Base-by-base conservation (phyloP, 352 stramenopile genomes). In the Pythium pyrilobum region DNA sequence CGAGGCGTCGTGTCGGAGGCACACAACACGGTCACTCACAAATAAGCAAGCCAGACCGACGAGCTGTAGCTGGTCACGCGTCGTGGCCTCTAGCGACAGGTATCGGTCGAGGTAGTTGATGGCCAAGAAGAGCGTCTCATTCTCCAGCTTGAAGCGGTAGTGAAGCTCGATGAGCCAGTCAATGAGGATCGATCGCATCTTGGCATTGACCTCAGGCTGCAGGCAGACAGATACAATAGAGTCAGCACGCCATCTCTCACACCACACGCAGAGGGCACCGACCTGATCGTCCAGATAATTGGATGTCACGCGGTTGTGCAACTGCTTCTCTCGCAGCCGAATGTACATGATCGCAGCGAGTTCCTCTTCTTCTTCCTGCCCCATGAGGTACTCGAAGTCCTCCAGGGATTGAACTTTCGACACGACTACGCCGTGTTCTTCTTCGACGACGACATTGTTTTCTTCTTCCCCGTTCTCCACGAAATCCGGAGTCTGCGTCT, bases 21-120 rank as follows among this genome's bases (percentile, higher is more conserved):
- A 32, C 10, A 31, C 13, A 18, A 15, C 3, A 4, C 3, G n/a
- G 27, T 13, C 12, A 56, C 66, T 33, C 49, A 89, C 71, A 56
- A 99, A 81, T 52, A 99, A 86, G 37, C 88, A 83, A 4, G 95
- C 95, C 33, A 99, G 85, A 25, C 97, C 95, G 45, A 99, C 92
- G 34, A 99, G 90, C 74, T 99, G 97, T 47, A 99, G 94, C 52
- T 98, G 95, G 32, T 88, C 82, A 25, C 93, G 82, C 18, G 83
- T 87, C 5, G 99, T 93, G 36, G 89, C 52, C 18, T 77, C 70
- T 18, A 81, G 75, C 42, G 92, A 74, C 8, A 99, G 74, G 70
- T 97, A 99, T 20, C 97, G 90, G 71, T 99, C 97, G 53, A 99
- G 96, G 61, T 99, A 88, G 66, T 99, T 99, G 28, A 99, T 80